Conservation (phyloP, 441 rosid genomes). For the Brassica balearica region DNA sequence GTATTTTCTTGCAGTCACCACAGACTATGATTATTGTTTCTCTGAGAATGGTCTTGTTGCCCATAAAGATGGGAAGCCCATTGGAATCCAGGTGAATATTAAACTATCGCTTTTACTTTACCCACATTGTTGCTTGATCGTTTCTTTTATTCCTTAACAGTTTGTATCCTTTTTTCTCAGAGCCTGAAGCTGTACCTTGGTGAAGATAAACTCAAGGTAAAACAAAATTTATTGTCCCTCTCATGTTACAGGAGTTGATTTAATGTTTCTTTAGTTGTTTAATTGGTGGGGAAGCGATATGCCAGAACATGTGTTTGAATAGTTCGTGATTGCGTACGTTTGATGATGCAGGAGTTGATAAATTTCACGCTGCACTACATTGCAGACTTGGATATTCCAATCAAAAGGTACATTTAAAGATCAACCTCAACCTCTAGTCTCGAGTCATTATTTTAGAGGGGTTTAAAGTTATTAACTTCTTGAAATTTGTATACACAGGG, state of each 20-base stretch:
- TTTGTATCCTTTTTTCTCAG: conserved; percentile 48
- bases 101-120: background rate
- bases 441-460: background rate
- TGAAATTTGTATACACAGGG: conserved; percentile 58
- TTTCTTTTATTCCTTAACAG: conserved; percentile 36
- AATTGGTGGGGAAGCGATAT: conserved; percentile 1
- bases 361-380: conserved; percentile 88
- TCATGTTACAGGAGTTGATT: conserved; percentile 21
- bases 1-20: conserved; percentile 58
- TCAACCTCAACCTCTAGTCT: background rate
- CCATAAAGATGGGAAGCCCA: conserved; percentile 85
- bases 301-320: conserved; percentile 12
- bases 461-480: background rate
- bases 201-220: conserved; percentile 85
- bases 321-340: conserved; percentile 33
- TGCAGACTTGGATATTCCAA: conserved; percentile 98
- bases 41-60: conserved; percentile 99
- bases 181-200: conserved; percentile 91
- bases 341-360: conserved; percentile 76
- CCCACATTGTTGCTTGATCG: conserved; percentile 11
- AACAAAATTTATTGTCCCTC: conserved; percentile 11
- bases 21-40: conserved; percentile 89
- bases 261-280: conserved; percentile 1
- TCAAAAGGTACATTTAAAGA: conserved; percentile 70
- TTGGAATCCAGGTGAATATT: conserved; percentile 75